Conservation (phyloP, 306 rosid genomes). For the Trifolium fragiferum region DNA sequence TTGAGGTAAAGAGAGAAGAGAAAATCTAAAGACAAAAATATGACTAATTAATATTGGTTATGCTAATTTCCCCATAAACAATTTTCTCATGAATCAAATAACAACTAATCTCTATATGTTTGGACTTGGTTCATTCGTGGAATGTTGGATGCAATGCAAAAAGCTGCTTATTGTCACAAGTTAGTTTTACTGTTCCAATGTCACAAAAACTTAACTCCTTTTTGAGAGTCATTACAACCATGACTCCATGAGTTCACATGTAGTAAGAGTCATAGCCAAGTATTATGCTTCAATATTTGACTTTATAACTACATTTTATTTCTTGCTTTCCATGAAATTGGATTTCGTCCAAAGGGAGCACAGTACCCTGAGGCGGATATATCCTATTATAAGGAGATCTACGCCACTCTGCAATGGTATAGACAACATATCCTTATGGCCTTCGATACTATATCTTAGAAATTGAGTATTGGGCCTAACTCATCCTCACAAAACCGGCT, state of each 20-base stretch:
- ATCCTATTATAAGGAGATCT: neutral
- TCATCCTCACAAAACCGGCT: too few relatives aligned
- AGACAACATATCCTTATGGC: conserved; percentile 1
- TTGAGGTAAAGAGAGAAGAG: neutral
- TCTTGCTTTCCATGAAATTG: neutral
- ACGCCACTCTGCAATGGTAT: neutral
- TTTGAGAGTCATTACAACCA: neutral
- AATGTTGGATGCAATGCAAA: neutral
- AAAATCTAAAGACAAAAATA: neutral
- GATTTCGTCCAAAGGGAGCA: neutral
- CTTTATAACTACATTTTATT: neutral
- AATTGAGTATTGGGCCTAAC: too few relatives aligned
- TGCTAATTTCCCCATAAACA: neutral
- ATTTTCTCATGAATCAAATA: neutral
- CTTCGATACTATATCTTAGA: too few relatives aligned
- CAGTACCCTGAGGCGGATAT: neutral
- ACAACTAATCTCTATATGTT: neutral
- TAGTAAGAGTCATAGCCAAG: neutral
- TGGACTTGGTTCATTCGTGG: neutral
- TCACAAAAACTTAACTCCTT: neutral
- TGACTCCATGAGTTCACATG: too few relatives aligned
- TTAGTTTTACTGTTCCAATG: neutral
- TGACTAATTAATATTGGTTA: neutral
- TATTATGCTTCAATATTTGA: neutral
- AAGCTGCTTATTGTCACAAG: neutral